Evolutionary conservation across 2,329 filamentous ascomycete genomes (phyloP).

Genomic region (Emydomyces testavorans): DNA sequence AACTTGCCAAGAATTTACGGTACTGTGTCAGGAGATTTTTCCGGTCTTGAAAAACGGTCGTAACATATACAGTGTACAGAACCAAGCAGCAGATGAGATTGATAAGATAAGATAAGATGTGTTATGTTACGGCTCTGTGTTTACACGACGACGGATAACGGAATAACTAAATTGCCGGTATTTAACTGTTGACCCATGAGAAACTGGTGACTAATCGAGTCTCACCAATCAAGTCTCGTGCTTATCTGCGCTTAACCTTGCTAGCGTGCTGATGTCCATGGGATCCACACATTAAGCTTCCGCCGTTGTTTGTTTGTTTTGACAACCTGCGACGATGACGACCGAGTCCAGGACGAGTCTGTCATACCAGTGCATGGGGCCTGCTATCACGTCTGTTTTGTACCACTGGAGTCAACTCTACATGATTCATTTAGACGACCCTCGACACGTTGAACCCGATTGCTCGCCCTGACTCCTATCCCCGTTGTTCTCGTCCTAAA

Average conservation of each 20-base stretch:
- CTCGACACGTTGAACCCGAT: neutral
- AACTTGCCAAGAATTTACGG: too few relatives aligned
- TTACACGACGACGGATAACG: neutral
- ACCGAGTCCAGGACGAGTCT: neutral
- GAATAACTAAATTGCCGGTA: neutral
- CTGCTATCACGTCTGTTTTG: neutral
- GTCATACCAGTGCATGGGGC: neutral
- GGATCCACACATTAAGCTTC: neutral
- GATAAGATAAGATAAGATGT: constrained; percentile 10
- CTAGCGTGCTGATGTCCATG: neutral
- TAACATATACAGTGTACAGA: neutral
- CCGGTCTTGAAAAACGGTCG: too few relatives aligned
- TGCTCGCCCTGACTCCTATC: too few relatives aligned
- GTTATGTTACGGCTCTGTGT: too few relatives aligned
- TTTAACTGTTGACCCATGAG: too few relatives aligned
- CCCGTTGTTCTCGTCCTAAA: too few relatives aligned
- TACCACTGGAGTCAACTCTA: neutral
- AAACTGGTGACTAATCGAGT: too few relatives aligned
- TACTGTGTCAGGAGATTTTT: too few relatives aligned
- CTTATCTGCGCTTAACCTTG: neutral
- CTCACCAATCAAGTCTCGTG: too few relatives aligned
- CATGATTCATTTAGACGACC: neutral
- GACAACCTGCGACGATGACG: constrained; percentile 3
- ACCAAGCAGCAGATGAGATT: neutral
- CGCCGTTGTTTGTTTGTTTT: constrained; percentile 10